Evolutionary conservation across 805 yeast genomes (phyloP), one percentile per base, ranked within the genome.

Genomic region (Metschnikowia bowlesiae): DNA sequence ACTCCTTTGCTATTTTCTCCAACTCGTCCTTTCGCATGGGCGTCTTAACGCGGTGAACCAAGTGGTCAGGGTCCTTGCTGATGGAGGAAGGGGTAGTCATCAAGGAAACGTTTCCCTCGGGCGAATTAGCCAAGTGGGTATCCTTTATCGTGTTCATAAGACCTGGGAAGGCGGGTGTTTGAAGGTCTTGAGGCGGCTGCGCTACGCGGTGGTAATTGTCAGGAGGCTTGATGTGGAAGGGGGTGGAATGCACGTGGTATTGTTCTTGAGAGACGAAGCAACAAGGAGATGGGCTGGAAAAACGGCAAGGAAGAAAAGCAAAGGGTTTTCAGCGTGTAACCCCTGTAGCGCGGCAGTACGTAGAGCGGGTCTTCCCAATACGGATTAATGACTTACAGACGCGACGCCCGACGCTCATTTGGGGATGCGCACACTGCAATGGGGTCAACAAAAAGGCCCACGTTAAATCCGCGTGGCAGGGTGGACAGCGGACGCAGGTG

Each of bases 21-120:
- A 73, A 61, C 51, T 73, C 78, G 50, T 72, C 78, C 56, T 73
- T 73, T 52, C 66, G 66, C 57, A 73, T 63, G 22, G 74, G 68
- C 6, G 75, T 66, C 53, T 71, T 71, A 13, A 63, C 62, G 46
- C 58, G 60, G 42, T 49, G 55, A 16, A 43, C 13, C 37, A 35
- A 22, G 28, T 38, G 44, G 42, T 44, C 49, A 22, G 51, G 40
- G 14, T 49, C 55, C 40, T 46, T 53, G 28, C 43, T 46, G 44
- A 53, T 53, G 7, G 55, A 32, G 11, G 44, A 44, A n/a, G 57
- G 54, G 22, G 51, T 50, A 28, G 44, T 32, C 42, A 49, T 48
- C 22, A 30, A 18, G 52, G 60, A 42, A 60, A 58, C 37, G 48
- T 54, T 45, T 35, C 48, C 43, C 43, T 52, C 53, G 18, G 56